These are phyloP conservation scores for Botryotinia convoluta DNA, from an alignment of 2,329 filamentous ascomycete genomes.

Conservation along the genomic window DNA sequence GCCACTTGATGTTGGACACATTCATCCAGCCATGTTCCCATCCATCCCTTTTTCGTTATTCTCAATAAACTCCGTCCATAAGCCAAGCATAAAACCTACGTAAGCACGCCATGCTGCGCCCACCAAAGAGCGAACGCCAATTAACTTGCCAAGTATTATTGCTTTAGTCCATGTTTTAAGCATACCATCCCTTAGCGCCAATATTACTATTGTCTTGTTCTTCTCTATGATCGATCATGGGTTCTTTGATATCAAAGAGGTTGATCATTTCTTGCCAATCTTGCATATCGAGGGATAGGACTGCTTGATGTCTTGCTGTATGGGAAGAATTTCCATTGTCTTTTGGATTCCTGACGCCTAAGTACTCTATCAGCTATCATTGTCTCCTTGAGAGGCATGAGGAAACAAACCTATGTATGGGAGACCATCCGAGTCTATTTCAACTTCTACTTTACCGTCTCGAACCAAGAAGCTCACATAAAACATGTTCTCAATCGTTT, in stretches of 20 bases:
- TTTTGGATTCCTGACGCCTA: conserved; percentile 21
- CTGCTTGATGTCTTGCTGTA: conserved; percentile 70
- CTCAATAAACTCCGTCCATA: neutral
- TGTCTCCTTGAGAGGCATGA: conserved; percentile 34
- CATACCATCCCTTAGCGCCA: conserved; percentile 37
- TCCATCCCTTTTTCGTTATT: neutral
- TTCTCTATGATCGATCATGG: conserved; percentile 80
- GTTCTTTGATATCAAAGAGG: conserved; percentile 70
- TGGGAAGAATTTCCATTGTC: neutral
- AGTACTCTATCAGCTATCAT: conserved; percentile 21
- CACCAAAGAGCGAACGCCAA: conserved; percentile 2
- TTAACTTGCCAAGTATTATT: neutral
- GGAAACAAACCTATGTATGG: conserved; percentile 72
- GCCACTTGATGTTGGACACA: neutral
- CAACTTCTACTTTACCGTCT: conserved; percentile 76
- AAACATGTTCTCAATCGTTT: conserved; percentile 95
- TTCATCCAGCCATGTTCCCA: neutral
- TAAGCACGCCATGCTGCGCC: neutral
- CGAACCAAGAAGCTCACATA: conserved; percentile 92
- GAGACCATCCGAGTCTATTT: conserved; percentile 67
- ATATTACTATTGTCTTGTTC: conserved; percentile 43
- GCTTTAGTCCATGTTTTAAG: conserved; percentile 23
- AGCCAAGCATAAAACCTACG: neutral
- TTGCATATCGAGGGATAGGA: conserved; percentile 82
- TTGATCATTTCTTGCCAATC: conserved; percentile 78